A percentile compares a stretch with the other conserved stretches of the same genome.
phyloP scores from a whole-genome alignment of 2,329 filamentous ascomycete genomes.

The Cadophora gregata region DNA sequence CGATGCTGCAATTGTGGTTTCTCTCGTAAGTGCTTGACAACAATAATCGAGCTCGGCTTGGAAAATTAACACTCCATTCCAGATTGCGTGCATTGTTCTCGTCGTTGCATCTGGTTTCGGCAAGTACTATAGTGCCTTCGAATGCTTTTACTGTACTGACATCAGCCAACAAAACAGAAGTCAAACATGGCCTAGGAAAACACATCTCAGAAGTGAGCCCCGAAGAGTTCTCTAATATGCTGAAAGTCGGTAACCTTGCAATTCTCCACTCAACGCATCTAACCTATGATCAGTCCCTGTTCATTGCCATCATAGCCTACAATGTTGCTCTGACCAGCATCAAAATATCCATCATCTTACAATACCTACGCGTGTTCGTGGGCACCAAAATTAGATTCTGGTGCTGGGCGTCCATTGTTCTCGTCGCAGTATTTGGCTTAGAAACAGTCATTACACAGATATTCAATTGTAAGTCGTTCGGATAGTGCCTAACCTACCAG shows the following conservation, averaged over 20 bases:
- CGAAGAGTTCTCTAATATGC: slow-evolving; percentile 32
- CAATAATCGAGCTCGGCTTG: neutral
- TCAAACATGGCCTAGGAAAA: slow-evolving; percentile 37
- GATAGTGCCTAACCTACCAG: no score
- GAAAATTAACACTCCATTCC: neutral
- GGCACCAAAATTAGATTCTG: slow-evolving; percentile 33
- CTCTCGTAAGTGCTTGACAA: slow-evolving; percentile 29
- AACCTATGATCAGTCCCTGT: slow-evolving; percentile 39
- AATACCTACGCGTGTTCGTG: slow-evolving; percentile 49
- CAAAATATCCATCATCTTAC: slow-evolving; percentile 49
- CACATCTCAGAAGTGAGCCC: slow-evolving; percentile 31
- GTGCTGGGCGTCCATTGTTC: slow-evolving; percentile 26
- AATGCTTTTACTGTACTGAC: neutral
- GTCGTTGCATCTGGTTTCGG: slow-evolving; percentile 16
- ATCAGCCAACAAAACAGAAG: slow-evolving; percentile 30
- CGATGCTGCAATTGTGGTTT: slow-evolving; percentile 29
- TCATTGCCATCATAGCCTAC: slow-evolving; percentile 46
- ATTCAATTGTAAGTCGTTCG: no score
- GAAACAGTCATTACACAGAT: slow-evolving; percentile 25
- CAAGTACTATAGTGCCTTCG: neutral
- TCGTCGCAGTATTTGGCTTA: slow-evolving; percentile 27
- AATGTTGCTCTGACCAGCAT: slow-evolving; percentile 45
- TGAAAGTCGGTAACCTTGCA: slow-evolving; percentile 32
- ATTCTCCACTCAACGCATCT: neutral
- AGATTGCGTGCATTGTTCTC: slow-evolving; percentile 22